Percentiles rank a stretch among this genome's conserved stretches.
These are phyloP conservation scores for Lecanosticta acicola DNA, from an alignment of 2,329 filamentous ascomycete genomes.

Conservation along the genomic window DNA sequence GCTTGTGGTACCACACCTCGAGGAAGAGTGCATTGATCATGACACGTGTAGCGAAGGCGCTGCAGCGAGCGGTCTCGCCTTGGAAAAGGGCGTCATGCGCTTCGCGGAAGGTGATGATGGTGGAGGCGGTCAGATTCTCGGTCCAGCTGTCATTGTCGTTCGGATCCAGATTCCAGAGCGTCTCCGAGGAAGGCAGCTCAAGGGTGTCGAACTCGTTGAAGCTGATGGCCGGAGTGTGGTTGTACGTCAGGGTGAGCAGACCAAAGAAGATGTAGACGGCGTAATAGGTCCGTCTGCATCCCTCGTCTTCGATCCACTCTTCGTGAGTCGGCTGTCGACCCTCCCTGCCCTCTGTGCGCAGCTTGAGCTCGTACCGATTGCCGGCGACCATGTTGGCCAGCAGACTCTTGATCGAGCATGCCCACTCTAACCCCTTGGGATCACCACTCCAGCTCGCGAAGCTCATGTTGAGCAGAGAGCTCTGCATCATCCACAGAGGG, in stretches of 20 bases:
- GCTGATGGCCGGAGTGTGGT: slow-evolving; percentile 94
- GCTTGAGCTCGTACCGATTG: slow-evolving; percentile 91
- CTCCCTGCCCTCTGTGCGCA: slow-evolving; percentile 82
- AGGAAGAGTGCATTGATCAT: slow-evolving; percentile 99
- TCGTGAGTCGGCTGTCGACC: slow-evolving; percentile 68
- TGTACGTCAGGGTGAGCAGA: slow-evolving; percentile 88
- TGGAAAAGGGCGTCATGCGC: slow-evolving; percentile 95
- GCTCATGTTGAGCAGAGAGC: slow-evolving; percentile 94
- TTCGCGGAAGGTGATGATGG: slow-evolving; percentile 80
- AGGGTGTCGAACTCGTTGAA: slow-evolving; percentile 97
- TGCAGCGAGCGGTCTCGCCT: slow-evolving; percentile 84
- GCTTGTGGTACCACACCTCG: slow-evolving; percentile 98
- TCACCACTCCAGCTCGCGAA: slow-evolving; percentile 99
- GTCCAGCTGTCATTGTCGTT: slow-evolving; percentile 77
- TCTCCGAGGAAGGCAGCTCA: slow-evolving; percentile 87
- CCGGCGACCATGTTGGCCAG: slow-evolving; percentile 98
- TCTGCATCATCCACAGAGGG: slow-evolving; percentile 97
- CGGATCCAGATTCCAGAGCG: slow-evolving; percentile 82
- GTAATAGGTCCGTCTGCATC: slow-evolving; percentile 93
- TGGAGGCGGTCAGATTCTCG: slow-evolving; percentile 65
- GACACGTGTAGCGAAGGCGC: slow-evolving; percentile 90
- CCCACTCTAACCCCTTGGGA: slow-evolving; percentile 95
- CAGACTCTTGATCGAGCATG: slow-evolving; percentile 96
- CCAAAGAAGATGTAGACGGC: slow-evolving; percentile 99
- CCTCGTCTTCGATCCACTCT: slow-evolving; percentile 96